Conservation (phyloP, 768 basidiomycete species). For the Antrodiella citrinella region DNA sequence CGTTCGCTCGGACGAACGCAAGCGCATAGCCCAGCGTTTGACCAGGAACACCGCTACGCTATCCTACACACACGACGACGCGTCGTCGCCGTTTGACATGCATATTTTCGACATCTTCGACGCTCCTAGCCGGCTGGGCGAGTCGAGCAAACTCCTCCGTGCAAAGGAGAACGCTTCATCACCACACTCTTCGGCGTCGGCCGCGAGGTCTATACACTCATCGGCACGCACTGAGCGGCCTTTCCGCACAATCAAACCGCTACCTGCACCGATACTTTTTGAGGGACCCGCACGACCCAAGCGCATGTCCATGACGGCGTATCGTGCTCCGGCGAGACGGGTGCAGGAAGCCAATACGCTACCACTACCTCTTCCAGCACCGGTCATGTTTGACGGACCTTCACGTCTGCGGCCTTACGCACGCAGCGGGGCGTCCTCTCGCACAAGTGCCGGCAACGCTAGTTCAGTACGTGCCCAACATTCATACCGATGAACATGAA, state of each 20-base stretch:
- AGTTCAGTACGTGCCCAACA: slow-evolving; percentile 10
- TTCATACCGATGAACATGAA: not conserved
- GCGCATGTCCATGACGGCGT: slow-evolving; percentile 18
- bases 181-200: slow-evolving; percentile 7
- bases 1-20: not conserved
- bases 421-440: too few relatives aligned
- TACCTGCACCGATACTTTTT: slow-evolving; percentile 38
- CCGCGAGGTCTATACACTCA: not conserved
- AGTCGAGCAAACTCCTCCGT: slow-evolving; percentile 22
- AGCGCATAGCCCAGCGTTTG: too few relatives aligned
- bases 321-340: slow-evolving; percentile 6
- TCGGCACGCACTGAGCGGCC: slow-evolving; percentile 6
- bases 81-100: slow-evolving; percentile 12
- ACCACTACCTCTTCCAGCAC: slow-evolving; percentile 23
- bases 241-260: slow-evolving; percentile 13
- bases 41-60: slow-evolving; percentile 7
- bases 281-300: slow-evolving; percentile 38
- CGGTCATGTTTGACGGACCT: slow-evolving; percentile 40
- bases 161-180: slow-evolving; percentile 2
- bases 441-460: not conserved
- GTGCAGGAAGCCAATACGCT: slow-evolving; percentile 9
- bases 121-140: slow-evolving; percentile 33
- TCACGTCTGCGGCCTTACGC: slow-evolving; percentile 25
- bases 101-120: slow-evolving; percentile 46
- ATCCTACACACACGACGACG: slow-evolving; percentile 11